phyloP scores from a whole-genome alignment of 352 stramenopile species.

The Elongisporangium anandrum region DNA sequence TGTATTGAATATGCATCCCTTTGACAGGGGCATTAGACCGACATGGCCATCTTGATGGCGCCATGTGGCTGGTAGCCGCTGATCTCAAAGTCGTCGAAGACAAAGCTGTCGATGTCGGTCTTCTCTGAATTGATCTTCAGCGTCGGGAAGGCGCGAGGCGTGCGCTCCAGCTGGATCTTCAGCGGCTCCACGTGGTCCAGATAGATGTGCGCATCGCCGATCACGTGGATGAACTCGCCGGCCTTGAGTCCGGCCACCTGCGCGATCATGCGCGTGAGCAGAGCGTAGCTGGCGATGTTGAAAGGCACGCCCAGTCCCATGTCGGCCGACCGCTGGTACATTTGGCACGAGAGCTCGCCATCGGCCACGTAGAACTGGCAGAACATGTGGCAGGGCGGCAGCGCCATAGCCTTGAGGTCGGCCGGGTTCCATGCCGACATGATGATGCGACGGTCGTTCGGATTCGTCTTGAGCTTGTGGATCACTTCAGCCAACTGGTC shows the following conservation, averaged over 20 bases:
- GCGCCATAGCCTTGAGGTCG: slow-evolving; percentile 96
- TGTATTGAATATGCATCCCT: not conserved
- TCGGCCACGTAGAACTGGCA: slow-evolving; percentile 93
- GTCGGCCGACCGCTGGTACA: slow-evolving; percentile 99
- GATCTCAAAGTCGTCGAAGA: slow-evolving; percentile 95
- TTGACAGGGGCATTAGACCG: slow-evolving; percentile 62
- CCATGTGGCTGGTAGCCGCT: slow-evolving; percentile 95
- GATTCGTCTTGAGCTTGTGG: slow-evolving; percentile 96
- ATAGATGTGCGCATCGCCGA: slow-evolving; percentile 99
- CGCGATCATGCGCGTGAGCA: slow-evolving; percentile 96
- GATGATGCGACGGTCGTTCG: slow-evolving; percentile 97
- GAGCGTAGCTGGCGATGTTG: slow-evolving; percentile 99
- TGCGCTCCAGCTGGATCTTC: slow-evolving; percentile 92
- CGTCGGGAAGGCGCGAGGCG: slow-evolving; percentile 93
- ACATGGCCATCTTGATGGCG: slow-evolving; percentile 99
- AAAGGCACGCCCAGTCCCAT: slow-evolving; percentile 99
- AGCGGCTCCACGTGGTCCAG: slow-evolving; percentile 98
- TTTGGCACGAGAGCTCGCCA: slow-evolving; percentile 86
- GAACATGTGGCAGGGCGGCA: slow-evolving; percentile 99
- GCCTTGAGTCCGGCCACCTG: slow-evolving; percentile 92
- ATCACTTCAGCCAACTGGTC: slow-evolving; percentile 99
- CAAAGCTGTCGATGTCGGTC: slow-evolving; percentile 94
- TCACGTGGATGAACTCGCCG: slow-evolving; percentile 98
- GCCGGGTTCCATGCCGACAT: slow-evolving; percentile 99
- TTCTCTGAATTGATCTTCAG: slow-evolving; percentile 90